Evolutionary conservation across 1,284 basidiomycete species (phyloP).

Genomic region (Leccinum pachyderme): DNA sequence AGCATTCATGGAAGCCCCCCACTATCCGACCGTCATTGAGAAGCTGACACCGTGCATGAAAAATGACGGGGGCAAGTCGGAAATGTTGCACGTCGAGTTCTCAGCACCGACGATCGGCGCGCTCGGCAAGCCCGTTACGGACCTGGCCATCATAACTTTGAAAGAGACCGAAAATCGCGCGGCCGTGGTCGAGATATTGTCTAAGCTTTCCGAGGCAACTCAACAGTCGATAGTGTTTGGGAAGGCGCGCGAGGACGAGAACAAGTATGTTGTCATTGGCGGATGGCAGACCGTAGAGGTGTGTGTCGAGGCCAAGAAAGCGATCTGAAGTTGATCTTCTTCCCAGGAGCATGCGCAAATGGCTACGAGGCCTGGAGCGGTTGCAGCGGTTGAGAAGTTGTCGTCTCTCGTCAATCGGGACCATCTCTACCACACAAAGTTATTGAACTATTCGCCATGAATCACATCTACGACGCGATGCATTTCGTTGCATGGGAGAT

Average conservation of each 20-base stretch:
- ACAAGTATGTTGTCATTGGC: conserved; percentile 18
- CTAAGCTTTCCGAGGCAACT: conserved; percentile 12
- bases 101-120: conserved; percentile 9
- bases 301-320: not conserved
- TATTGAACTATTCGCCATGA: conserved; percentile 6
- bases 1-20: conserved; percentile 5
- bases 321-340: not conserved
- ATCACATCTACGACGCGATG: not conserved
- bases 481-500: not conserved
- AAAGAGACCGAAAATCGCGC: conserved; percentile 24
- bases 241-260: conserved; percentile 23
- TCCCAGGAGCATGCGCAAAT: conserved; percentile 12
- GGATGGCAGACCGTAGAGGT: conserved; percentile 29
- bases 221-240: conserved; percentile 21
- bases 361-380: conserved; percentile 8
- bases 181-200: conserved; percentile 11
- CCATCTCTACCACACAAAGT: conserved; percentile 6
- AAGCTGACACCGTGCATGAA: conserved; percentile 10
- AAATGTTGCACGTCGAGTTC: conserved; percentile 28
- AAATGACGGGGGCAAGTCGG: not conserved
- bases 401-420: conserved; percentile 12
- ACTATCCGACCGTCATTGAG: conserved; percentile 6
- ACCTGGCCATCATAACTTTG: conserved; percentile 19
- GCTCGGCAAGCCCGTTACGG: conserved; percentile 21
- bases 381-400: conserved; percentile 2